Percentiles rank a stretch among this genome's conserved stretches.
phyloP scores from a whole-genome alignment of 805 yeast genomes.

The Debaryomyces maramus region DNA sequence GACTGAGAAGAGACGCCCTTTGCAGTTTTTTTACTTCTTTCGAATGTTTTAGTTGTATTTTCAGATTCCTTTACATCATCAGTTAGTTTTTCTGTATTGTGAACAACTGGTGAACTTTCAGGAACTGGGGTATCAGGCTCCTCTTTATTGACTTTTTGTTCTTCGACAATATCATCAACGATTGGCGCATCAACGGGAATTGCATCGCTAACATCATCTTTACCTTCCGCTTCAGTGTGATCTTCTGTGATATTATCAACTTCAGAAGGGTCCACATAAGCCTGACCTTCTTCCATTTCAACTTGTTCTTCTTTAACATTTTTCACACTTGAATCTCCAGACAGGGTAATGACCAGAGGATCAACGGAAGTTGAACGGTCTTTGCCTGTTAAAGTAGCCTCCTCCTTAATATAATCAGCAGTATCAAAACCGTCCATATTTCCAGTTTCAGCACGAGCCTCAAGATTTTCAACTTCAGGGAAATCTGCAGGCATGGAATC shows the following conservation, averaged over 20 bases:
- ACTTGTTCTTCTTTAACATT: slow-evolving; percentile 4
- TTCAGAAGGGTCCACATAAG: slow-evolving; percentile 1
- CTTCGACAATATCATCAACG: slow-evolving; percentile 5
- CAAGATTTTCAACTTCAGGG: background rate
- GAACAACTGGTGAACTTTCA: background rate
- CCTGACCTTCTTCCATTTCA: slow-evolving; percentile 5
- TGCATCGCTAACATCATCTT: slow-evolving; percentile 5
- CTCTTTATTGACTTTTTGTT: background rate
- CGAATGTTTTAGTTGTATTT: slow-evolving; percentile 5
- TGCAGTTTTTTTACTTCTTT: too few relatives aligned
- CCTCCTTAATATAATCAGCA: background rate
- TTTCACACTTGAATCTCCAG: slow-evolving; percentile 1
- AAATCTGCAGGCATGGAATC: background rate
- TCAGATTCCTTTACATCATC: slow-evolving; percentile 9
- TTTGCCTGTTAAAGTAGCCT: too few relatives aligned
- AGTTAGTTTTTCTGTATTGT: slow-evolving; percentile 5
- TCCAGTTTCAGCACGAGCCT: slow-evolving; percentile 2
- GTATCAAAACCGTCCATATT: background rate
- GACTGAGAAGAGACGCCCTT: too few relatives aligned
- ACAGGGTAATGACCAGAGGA: too few relatives aligned
- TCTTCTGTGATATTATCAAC: slow-evolving; percentile 3
- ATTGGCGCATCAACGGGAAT: slow-evolving; percentile 6
- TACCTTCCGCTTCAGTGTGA: slow-evolving; percentile 1
- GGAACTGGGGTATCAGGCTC: background rate
- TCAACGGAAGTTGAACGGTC: too few relatives aligned